These are phyloP conservation scores for Collybia sordida DNA, from an alignment of 768 basidiomycete species.

Conservation along the genomic window DNA sequence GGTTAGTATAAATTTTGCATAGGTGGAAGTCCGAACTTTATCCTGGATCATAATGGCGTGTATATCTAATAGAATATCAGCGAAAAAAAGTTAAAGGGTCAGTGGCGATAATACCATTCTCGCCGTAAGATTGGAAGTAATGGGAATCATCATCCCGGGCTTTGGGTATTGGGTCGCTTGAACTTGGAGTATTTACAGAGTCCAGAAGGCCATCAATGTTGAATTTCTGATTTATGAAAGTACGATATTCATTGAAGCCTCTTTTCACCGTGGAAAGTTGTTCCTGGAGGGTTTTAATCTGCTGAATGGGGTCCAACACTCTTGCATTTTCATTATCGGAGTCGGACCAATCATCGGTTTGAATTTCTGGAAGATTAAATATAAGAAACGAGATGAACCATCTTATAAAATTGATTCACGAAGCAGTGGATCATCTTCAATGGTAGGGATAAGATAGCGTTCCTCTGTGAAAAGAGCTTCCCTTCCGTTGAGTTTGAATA, in stretches of 20 bases:
- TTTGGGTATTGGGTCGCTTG: conserved; percentile 22
- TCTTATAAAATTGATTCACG: conserved; percentile 52
- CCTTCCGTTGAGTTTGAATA: conserved; percentile 47
- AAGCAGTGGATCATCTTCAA: conserved; percentile 87
- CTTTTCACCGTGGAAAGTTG: conserved; percentile 59
- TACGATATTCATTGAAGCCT: conserved; percentile 63
- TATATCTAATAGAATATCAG: conserved; percentile 57
- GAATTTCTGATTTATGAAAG: conserved; percentile 53
- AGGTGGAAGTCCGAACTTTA: conserved; percentile 89
- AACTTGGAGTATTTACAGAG: conserved; percentile 32
- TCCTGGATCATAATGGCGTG: conserved; percentile 98
- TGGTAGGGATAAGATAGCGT: conserved; percentile 74
- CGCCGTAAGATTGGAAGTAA: conserved; percentile 89
- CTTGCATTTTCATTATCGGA: conserved; percentile 58
- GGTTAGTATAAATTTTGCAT: conserved; percentile 86
- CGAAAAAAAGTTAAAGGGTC: not conserved
- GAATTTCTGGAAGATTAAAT: conserved; percentile 46
- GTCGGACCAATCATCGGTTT: conserved; percentile 74
- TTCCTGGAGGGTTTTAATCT: conserved; percentile 58
- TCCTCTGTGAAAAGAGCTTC: conserved; percentile 74
- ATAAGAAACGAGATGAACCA: not conserved
- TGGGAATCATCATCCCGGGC: conserved; percentile 85
- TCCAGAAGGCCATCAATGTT: conserved; percentile 45
- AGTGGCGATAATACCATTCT: conserved; percentile 62
- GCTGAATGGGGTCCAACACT: conserved; percentile 32